phyloP scores from a whole-genome alignment of 345 rosid species.

The Syzygium aqueum region DNA sequence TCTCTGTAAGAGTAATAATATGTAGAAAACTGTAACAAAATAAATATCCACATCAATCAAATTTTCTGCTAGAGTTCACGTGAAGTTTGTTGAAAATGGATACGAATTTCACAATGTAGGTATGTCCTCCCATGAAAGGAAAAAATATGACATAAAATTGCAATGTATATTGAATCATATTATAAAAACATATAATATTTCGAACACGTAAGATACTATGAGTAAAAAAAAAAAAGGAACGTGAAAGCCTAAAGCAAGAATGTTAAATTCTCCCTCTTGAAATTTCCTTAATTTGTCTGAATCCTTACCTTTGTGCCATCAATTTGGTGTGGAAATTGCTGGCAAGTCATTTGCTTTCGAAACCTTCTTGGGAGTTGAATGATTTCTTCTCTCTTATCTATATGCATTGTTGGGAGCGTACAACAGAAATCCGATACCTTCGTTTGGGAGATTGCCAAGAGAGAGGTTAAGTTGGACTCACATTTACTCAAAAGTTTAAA shows the following conservation, averaged over 20 bases:
- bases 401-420: too few relatives aligned
- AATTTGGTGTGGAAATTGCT: background rate
- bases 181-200: too few relatives aligned
- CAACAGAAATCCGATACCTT: too few relatives aligned
- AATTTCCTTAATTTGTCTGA: background rate
- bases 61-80: background rate
- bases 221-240: background rate
- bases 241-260: background rate
- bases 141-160: background rate
- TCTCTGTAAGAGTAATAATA: background rate
- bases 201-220: background rate
- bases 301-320: background rate
- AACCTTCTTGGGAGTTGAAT: background rate
- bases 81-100: background rate
- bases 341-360: background rate
- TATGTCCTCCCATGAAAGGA: background rate
- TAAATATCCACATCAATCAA: background rate
- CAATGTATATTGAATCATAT: background rate
- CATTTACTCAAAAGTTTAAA: too few relatives aligned
- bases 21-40: background rate
- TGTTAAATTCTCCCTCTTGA: background rate
- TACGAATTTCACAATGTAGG: background rate
- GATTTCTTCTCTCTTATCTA: background rate
- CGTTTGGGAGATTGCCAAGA: too few relatives aligned
- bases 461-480: too few relatives aligned